Evolutionary conservation across 1,284 basidiomycete species (phyloP).

Genomic region (Irpex rosettiformis): DNA sequence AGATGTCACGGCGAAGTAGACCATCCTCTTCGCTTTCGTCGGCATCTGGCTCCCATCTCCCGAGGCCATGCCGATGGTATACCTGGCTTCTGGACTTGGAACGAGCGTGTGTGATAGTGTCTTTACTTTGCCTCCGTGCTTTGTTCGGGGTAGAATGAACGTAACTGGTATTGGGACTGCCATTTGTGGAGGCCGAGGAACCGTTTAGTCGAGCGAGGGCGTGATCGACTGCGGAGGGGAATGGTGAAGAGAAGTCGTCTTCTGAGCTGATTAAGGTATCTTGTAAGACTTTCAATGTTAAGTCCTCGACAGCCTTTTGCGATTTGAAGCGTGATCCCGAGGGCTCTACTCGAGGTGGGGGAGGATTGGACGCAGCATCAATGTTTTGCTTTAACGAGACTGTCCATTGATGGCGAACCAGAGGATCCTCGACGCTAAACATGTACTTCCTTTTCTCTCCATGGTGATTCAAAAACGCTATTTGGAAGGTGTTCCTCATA

Average conservation of each 20-base stretch:
- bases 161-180: constrained; percentile 2
- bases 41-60: constrained; percentile 56
- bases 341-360: constrained; percentile 28
- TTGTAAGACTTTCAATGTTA: constrained; percentile 80
- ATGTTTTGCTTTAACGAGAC: constrained; percentile 69
- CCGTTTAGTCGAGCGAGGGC: constrained; percentile 26
- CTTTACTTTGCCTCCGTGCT: constrained; percentile 13
- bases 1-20: constrained; percentile 18
- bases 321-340: constrained; percentile 41
- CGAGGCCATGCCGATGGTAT: constrained; percentile 58
- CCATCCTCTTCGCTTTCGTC: constrained; percentile 28
- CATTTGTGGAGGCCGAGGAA: background rate
- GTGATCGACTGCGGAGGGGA: constrained; percentile 24
- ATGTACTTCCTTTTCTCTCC: constrained; percentile 82
- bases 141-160: constrained; percentile 3
- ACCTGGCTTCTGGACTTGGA: constrained; percentile 70
- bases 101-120: constrained; percentile 41
- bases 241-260: constrained; percentile 8
- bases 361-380: constrained; percentile 38
- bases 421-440: constrained; percentile 83
- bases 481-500: constrained; percentile 92
- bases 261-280: constrained; percentile 64
- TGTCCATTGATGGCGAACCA: constrained; percentile 74
- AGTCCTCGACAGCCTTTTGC: constrained; percentile 61
- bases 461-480: constrained; percentile 75